Percentiles rank a stretch among this genome's conserved stretches.
Evolutionary conservation across 306 rosid genomes (phyloP).

Genomic region (Prosopis cineraria): DNA sequence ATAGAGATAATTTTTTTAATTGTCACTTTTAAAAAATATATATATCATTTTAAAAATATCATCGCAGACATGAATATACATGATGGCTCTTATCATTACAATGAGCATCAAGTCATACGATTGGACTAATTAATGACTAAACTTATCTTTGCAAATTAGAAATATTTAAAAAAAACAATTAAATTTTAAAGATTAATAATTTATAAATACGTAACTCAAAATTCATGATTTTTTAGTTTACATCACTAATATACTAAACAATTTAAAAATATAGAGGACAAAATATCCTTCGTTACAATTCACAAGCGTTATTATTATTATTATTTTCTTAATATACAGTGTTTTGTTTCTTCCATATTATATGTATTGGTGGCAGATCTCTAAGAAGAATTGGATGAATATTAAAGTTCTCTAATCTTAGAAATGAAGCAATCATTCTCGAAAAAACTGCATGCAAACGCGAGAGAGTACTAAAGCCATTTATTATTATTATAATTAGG

Average conservation of each 20-base stretch:
- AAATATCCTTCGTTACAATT: not conserved
- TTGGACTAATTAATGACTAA: too few relatives aligned
- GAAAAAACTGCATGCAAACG: slow-evolving; percentile 4
- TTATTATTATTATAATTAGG: not conserved
- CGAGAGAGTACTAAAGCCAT: not conserved
- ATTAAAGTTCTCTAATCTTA: slow-evolving; percentile 31
- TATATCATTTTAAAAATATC: too few relatives aligned
- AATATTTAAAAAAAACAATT: too few relatives aligned
- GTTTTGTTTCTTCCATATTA: not conserved
- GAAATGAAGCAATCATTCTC: slow-evolving; percentile 30
- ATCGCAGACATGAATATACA: too few relatives aligned
- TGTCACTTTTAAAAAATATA: too few relatives aligned
- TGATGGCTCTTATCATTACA: too few relatives aligned
- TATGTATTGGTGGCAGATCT: slow-evolving; percentile 14
- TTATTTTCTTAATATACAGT: not conserved
- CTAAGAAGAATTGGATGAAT: not conserved
- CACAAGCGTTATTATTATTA: not conserved
- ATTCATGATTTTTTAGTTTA: not conserved
- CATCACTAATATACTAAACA: too few relatives aligned
- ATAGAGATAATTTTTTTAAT: too few relatives aligned
- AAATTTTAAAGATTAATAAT: not conserved
- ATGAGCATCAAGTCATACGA: too few relatives aligned
- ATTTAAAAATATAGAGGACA: not conserved
- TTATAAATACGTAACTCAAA: not conserved
- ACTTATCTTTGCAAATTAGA: too few relatives aligned